These are phyloP conservation scores for Cercophora sp. DNA, from an alignment of 495 filamentous ascomycete species.

Conservation along the genomic window DNA sequence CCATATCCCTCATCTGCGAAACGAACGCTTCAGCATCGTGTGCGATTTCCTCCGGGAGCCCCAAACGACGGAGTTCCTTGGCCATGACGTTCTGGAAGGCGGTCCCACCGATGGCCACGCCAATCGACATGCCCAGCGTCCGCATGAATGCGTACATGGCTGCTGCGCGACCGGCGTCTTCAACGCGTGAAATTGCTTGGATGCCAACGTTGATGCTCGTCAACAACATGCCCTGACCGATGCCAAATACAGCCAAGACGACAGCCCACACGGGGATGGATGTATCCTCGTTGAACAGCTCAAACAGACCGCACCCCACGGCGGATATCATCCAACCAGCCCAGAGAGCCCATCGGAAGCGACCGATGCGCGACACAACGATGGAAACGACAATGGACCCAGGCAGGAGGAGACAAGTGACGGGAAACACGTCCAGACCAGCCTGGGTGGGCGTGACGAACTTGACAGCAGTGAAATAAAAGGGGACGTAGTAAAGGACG, in stretches of 20 bases:
- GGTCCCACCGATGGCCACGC: conserved; percentile 59
- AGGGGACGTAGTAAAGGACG: conserved; percentile 55
- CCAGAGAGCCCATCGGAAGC: conserved; percentile 54
- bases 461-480: conserved; percentile 62
- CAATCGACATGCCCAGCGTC: conserved; percentile 59
- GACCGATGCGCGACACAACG: conserved; percentile 44
- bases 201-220: conserved; percentile 47
- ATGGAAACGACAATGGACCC: conserved; percentile 47
- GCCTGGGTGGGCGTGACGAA: conserved; percentile 49
- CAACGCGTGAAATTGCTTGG: conserved; percentile 46
- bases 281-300: conserved; percentile 45
- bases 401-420: conserved; percentile 26
- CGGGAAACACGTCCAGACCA: conserved; percentile 38
- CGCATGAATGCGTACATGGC: conserved; percentile 59
- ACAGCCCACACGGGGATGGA: conserved; percentile 46
- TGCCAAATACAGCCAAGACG: conserved; percentile 48
- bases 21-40: conserved; percentile 48
- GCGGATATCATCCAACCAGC: conserved; percentile 51
- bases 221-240: conserved; percentile 53
- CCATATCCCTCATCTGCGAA: conserved; percentile 23
- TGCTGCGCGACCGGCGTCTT: conserved; percentile 52
- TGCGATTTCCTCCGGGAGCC: conserved; percentile 35
- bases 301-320: conserved; percentile 46
- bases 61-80: conserved; percentile 37
- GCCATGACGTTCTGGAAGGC: conserved; percentile 57